Conservation (phyloP, 2,329 filamentous ascomycete species). For the Fusarium sambucinum region DNA sequence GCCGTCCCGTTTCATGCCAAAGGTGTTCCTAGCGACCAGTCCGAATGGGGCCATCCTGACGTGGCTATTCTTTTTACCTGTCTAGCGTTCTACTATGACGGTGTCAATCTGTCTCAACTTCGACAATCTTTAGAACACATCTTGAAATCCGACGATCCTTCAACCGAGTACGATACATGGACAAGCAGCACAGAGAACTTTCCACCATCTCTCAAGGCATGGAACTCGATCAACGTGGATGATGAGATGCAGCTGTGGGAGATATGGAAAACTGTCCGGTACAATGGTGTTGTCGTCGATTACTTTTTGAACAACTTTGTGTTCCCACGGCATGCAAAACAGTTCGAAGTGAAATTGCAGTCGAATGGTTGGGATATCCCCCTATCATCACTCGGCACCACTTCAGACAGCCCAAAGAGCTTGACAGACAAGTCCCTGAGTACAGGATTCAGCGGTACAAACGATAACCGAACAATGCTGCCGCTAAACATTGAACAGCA, state of each 20-base stretch:
- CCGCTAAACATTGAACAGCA: constrained; percentile 72
- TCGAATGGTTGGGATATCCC: constrained; percentile 78
- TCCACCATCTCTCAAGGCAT: constrained; percentile 64
- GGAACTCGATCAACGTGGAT: constrained; percentile 71
- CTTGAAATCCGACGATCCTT: constrained; percentile 66
- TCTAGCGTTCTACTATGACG: constrained; percentile 75
- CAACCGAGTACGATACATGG: constrained; percentile 68
- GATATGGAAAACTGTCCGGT: constrained; percentile 66
- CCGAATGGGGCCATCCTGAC: constrained; percentile 77
- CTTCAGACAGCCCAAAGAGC: background rate
- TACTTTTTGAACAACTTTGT: constrained; percentile 74
- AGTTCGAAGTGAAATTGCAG: constrained; percentile 73
- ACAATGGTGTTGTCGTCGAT: constrained; percentile 65
- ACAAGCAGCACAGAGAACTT: constrained; percentile 57
- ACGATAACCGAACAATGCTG: constrained; percentile 71
- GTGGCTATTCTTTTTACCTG: constrained; percentile 75
- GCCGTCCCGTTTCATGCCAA: constrained; percentile 63
- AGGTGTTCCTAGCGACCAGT: constrained; percentile 70
- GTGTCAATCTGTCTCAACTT: constrained; percentile 64
- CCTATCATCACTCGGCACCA: constrained; percentile 50
- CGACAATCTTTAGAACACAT: constrained; percentile 64
- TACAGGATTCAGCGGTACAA: constrained; percentile 80
- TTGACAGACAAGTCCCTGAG: constrained; percentile 55
- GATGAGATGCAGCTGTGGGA: constrained; percentile 65
- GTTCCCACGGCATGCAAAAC: constrained; percentile 73